Evolutionary conservation across 1,139 yeast genomes (phyloP).

Genomic region (Yamadazyma pseudoaaseri): DNA sequence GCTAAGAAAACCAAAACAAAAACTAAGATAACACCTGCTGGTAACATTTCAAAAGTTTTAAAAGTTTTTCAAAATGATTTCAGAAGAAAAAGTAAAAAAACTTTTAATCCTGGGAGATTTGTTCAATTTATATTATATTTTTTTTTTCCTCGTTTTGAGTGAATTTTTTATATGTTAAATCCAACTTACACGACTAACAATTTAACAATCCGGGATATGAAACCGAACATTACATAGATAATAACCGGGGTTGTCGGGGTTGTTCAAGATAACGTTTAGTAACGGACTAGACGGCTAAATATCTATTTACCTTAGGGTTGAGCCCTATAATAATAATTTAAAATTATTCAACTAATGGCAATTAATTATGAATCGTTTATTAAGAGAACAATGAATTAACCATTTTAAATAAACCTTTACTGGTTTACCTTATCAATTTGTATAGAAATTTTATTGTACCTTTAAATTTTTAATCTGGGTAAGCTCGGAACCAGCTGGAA

Average conservation of each 20-base stretch:
- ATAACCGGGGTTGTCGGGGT: constrained; percentile 1
- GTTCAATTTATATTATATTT: constrained; percentile 10
- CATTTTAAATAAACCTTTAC: too few relatives aligned
- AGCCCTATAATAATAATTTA: too few relatives aligned
- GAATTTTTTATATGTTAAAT: constrained; percentile 3
- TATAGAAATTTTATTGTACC: too few relatives aligned
- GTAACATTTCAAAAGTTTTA: constrained; percentile 31
- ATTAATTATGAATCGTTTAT: too few relatives aligned
- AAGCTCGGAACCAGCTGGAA: too few relatives aligned
- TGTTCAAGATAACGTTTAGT: neutral
- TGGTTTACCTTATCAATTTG: too few relatives aligned
- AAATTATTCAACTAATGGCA: too few relatives aligned
- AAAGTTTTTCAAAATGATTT: constrained; percentile 5
- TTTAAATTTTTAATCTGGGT: too few relatives aligned
- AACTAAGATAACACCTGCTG: constrained; percentile 53
- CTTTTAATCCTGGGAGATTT: constrained; percentile 6
- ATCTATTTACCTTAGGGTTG: constrained; percentile 2
- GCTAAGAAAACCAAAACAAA: constrained; percentile 48
- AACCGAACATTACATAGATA: neutral
- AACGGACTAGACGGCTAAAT: neutral
- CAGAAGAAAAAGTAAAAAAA: constrained; percentile 8
- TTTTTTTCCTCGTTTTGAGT: constrained; percentile 3
- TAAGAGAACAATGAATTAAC: too few relatives aligned
- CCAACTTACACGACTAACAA: neutral
- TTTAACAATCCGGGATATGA: constrained; percentile 1